phyloP scores from a whole-genome alignment of 2,329 filamentous ascomycete species.

The Claviceps humidiphila region DNA sequence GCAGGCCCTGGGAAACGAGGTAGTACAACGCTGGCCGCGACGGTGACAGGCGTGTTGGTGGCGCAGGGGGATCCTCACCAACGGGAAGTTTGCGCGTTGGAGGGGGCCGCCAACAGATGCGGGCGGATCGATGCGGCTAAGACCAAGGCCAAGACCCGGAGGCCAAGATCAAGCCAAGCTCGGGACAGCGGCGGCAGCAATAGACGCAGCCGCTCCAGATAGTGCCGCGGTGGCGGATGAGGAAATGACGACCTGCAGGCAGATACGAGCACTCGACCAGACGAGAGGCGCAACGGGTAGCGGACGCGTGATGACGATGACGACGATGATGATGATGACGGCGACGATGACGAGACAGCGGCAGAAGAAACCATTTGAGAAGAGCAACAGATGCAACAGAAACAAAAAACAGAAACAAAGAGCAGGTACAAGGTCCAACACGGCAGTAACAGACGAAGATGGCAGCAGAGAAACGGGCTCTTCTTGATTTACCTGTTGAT shows the following conservation, averaged over 20 bases:
- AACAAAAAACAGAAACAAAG: neutral
- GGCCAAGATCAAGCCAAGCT: neutral
- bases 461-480: neutral
- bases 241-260: neutral
- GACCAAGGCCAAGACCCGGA: neutral
- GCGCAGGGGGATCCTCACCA: neutral
- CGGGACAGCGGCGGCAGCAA: neutral
- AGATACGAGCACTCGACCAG: neutral
- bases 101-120: neutral
- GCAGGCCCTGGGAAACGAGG: neutral
- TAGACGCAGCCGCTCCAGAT: neutral
- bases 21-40: neutral
- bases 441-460: neutral
- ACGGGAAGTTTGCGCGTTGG: neutral
- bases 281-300: neutral
- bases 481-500: conserved; percentile 5
- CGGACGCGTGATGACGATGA: conserved; percentile 2
- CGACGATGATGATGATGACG: neutral
- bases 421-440: neutral
- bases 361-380: neutral
- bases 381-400: neutral
- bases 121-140: neutral
- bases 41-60: neutral
- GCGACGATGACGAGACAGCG: neutral
- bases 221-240: neutral